Evolutionary conservation across 1,284 basidiomycete species (phyloP), one percentile per base, ranked within the genome.

Genomic region (Coriolopsis trogii): DNA sequence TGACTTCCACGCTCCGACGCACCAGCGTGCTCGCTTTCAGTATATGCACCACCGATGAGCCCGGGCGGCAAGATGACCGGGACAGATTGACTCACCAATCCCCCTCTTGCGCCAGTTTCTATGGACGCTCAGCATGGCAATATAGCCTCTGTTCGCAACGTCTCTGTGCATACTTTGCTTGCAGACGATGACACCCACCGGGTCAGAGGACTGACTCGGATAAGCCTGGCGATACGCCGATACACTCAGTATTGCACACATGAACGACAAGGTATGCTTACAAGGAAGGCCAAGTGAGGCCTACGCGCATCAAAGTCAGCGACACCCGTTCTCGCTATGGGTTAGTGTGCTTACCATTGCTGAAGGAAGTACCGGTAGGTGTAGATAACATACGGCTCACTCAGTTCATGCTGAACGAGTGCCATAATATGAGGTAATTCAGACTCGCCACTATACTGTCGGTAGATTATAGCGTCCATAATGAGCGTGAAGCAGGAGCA

Each of bases 341-440:
- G 46, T 29, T 29, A 33, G 41, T 39, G 33, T 24, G 24, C 82
- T 60, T 51, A 95, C 95, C 97, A 99, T 63, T 94, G 89, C 64
- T 93, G 85, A 12, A 99, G 80, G 68, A 98, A 98, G 70, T 97
- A 97, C 3, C 94, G 87, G 64, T 92, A 94, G 1, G 92, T 94
- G 72, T 94, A 95, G 46, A 95, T 87, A 53, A 96, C 93, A 73
- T 94, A 98, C 30, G 95, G 96, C 72, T 98, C 95, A 62, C 91
- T 94, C 67, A 97, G 82, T 73, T 95, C 93, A 64, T 80, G 87
- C 73, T 95, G 89, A n/a, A 95, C 89, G 56, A 97, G 80, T 29
- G 82, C 75, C 82, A 94, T 91, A 63, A 95, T 87, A 61, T 84
- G 81, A 8, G 84, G 81, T 51, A 95, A 76, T 71, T 95, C 92